Conservation (phyloP, 2,329 filamentous ascomycete species). For the Rhexocercosporidium sp. region DNA sequence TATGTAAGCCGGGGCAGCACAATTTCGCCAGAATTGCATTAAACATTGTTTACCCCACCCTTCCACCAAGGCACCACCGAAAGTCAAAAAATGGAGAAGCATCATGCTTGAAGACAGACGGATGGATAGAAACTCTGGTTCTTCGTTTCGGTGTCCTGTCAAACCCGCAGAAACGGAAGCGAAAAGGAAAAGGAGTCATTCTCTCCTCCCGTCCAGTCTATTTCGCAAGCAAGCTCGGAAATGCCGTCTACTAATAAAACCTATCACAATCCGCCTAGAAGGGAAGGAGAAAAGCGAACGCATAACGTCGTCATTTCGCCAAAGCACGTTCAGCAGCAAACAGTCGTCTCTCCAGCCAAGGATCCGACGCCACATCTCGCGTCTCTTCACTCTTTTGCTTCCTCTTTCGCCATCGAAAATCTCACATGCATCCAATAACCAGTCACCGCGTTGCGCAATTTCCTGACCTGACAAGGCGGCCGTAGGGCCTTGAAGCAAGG, state of each 20-base stretch:
- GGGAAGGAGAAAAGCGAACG: conserved; percentile 1
- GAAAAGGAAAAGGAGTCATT: neutral
- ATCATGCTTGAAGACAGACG: conserved; percentile 4
- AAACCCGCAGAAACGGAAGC: neutral
- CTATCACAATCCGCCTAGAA: neutral
- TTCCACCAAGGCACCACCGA: conserved; percentile 5
- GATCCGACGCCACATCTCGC: conserved; percentile 1
- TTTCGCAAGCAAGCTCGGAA: neutral
- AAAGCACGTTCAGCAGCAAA: neutral
- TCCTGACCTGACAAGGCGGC: neutral
- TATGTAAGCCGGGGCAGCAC: conserved; percentile 11
- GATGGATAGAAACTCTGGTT: too few species aligned
- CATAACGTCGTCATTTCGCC: conserved; percentile 8
- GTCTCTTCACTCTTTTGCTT: neutral
- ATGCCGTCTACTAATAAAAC: neutral
- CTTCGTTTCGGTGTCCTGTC: neutral
- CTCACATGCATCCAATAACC: neutral
- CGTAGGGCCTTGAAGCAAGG: neutral
- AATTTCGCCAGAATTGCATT: neutral
- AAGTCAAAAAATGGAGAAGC: neutral
- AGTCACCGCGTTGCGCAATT: conserved; percentile 1
- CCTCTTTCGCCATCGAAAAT: neutral
- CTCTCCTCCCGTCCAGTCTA: neutral
- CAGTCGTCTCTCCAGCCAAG: neutral
- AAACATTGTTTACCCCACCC: neutral